Conservation (phyloP, 805 yeast species). For the Pichia phayaonensis region DNA sequence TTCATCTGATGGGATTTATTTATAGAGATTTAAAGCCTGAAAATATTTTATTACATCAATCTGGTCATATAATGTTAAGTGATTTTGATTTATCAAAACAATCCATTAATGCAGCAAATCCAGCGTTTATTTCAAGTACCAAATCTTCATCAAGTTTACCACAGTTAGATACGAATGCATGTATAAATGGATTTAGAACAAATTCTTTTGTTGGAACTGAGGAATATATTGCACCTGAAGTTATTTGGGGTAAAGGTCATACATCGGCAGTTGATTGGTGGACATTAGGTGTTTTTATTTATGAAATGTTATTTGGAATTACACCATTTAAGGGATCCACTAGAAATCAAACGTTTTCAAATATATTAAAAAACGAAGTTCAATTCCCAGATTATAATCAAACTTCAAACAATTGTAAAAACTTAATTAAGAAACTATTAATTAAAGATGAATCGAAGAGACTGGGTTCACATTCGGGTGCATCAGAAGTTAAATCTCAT, state of each 20-base stretch:
- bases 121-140: conserved; percentile 46
- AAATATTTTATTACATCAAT: conserved; percentile 85
- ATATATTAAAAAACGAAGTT: conserved; percentile 78
- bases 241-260: conserved; percentile 93
- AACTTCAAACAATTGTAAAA: conserved; percentile 70
- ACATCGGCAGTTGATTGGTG: conserved; percentile 99
- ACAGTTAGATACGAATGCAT: conserved; percentile 85
- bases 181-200: conserved; percentile 93
- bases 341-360: conserved; percentile 83
- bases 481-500: conserved; percentile 88
- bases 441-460: conserved; percentile 86
- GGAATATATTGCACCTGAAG: conserved; percentile 98
- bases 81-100: conserved; percentile 95
- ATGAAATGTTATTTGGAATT: conserved; percentile 91
- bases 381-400: conserved; percentile 55
- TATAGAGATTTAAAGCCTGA: conserved; percentile 97
- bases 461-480: conserved; percentile 88
- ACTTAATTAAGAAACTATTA: conserved; percentile 68
- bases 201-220: conserved; percentile 99
- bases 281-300: conserved; percentile 90
- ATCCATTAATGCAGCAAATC: conserved; percentile 67
- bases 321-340: conserved; percentile 94
- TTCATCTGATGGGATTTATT: conserved; percentile 95
- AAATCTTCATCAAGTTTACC: conserved; percentile 37
- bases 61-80: conserved; percentile 96